These are phyloP conservation scores for Allantophomopsis lycopodina DNA, from an alignment of 2,329 filamentous ascomycete genomes.

Conservation along the genomic window DNA sequence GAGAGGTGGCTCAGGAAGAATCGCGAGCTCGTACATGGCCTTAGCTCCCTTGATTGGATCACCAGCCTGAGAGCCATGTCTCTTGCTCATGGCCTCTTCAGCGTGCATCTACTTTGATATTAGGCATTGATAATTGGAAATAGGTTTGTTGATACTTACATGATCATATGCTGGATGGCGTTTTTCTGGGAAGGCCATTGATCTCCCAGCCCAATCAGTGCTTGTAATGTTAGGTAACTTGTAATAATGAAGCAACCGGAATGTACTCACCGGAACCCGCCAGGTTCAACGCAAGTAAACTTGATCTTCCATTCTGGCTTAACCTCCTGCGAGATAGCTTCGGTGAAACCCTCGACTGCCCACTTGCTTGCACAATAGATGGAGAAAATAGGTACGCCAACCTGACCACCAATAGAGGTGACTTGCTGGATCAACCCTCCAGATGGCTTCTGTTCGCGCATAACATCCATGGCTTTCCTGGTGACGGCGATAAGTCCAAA, in stretches of 20 bases:
- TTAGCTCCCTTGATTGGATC: conserved; percentile 34
- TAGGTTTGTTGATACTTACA: conserved; percentile 11
- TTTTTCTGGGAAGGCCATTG: conserved; percentile 25
- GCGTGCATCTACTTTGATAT: conserved; percentile 14
- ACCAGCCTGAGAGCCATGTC: conserved; percentile 15
- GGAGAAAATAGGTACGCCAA: conserved; percentile 18
- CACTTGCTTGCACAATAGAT: conserved; percentile 27
- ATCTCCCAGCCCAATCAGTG: conserved; percentile 23
- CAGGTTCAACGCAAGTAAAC: conserved; percentile 25
- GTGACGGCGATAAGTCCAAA: conserved; percentile 42
- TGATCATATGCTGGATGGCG: conserved; percentile 31
- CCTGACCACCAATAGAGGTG: conserved; percentile 22
- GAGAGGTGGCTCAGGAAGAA: conserved; percentile 35
- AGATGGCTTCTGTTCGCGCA: conserved; percentile 20
- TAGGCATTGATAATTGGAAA: too few species aligned
- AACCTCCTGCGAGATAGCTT: conserved; percentile 20
- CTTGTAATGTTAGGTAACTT: conserved; percentile 3
- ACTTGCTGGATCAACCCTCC: conserved; percentile 26
- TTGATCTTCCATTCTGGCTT: conserved; percentile 24
- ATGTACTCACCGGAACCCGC: conserved; percentile 14
- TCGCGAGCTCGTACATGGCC: conserved; percentile 38
- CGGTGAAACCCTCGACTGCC: conserved; percentile 26
- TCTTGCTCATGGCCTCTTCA: conserved; percentile 22
- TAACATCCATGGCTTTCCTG: conserved; percentile 21
- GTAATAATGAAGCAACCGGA: not conserved